phyloP scores from a whole-genome alignment of 805 yeast genomes.

The Saturnispora galanensis region DNA sequence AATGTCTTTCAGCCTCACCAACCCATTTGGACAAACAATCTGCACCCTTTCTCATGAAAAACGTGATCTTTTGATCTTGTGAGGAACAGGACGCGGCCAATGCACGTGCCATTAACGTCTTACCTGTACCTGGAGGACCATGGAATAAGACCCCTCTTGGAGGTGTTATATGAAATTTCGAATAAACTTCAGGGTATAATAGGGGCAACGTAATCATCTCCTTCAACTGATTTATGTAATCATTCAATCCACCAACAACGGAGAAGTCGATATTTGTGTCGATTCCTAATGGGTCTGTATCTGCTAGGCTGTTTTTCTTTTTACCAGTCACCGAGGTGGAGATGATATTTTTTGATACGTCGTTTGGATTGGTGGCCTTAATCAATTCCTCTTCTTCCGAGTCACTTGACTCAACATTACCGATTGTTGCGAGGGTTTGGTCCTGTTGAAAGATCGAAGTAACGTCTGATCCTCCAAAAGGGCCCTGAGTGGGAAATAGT shows the following conservation, averaged over 20 bases:
- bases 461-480: slow-evolving; percentile 95
- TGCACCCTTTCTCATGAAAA: slow-evolving; percentile 97
- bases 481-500: slow-evolving; percentile 89
- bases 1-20: slow-evolving; percentile 96
- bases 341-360: slow-evolving; percentile 18
- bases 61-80: slow-evolving; percentile 76
- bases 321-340: slow-evolving; percentile 15
- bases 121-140: slow-evolving; percentile 99
- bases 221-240: slow-evolving; percentile 82
- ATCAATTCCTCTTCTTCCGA: slow-evolving; percentile 37
- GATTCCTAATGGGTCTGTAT: slow-evolving; percentile 88
- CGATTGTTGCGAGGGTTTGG: slow-evolving; percentile 27
- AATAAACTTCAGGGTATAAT: slow-evolving; percentile 86
- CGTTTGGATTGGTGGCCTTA: slow-evolving; percentile 27
- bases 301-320: slow-evolving; percentile 61
- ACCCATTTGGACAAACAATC: slow-evolving; percentile 97
- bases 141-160: slow-evolving; percentile 96
- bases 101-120: slow-evolving; percentile 95
- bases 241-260: slow-evolving; percentile 85
- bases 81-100: slow-evolving; percentile 91
- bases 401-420: slow-evolving; percentile 34
- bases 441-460: slow-evolving; percentile 61
- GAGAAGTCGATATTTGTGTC: slow-evolving; percentile 50
- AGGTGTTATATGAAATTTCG: slow-evolving; percentile 83
- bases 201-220: slow-evolving; percentile 95